Base-by-base conservation (phyloP, 306 rosid species). In the Arachis stenosperma region DNA sequence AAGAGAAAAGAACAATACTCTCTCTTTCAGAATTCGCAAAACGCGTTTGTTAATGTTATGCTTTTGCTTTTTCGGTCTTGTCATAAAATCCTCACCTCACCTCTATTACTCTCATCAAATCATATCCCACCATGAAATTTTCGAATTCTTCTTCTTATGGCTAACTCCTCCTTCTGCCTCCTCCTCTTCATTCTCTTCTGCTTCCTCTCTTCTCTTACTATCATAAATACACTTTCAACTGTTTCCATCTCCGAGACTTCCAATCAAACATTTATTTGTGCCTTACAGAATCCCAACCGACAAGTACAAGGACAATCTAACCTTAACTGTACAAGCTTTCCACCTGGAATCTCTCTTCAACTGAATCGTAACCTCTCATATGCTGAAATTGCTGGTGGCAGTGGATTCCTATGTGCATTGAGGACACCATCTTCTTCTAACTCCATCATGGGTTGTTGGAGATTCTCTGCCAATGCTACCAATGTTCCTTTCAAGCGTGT, bases 391-490 rank as follows among this genome's bases (percentile, higher is more conserved):
- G 96, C 84, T 3, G 87, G 88, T 9, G 98, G 98, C 62, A 30
- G 85, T 48, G 95, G 90, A 8, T 94, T 89, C 61, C 3, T 91
- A 1, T 94, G 96, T 61, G 90, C 82, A 5, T 73, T 91, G 79
- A 80, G 58, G 42, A n/a, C 84, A 9, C 22, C 65, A 1, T 64
- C 87, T 6, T 55, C 78, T 50, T 76, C 85, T 14, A 17, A 1
- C 15, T 81, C 87, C 5, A n/a, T 48, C 82, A 22, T 90, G 77
- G 69, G 36, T 0, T 94, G 98, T 82, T 94, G 97, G 98, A 86
- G 97, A 80, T 89, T 89, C 81, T 86, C 92, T 54, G 36, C 67
- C 50, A 80, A 82, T 79, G 84, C 81, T 3, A 61, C 87, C 1
- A 61, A 30, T 57, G 63, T 71, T 70, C 0, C 3, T 13, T 27